Conservation (phyloP, 768 basidiomycete genomes). For the Phylloporus sp. region DNA sequence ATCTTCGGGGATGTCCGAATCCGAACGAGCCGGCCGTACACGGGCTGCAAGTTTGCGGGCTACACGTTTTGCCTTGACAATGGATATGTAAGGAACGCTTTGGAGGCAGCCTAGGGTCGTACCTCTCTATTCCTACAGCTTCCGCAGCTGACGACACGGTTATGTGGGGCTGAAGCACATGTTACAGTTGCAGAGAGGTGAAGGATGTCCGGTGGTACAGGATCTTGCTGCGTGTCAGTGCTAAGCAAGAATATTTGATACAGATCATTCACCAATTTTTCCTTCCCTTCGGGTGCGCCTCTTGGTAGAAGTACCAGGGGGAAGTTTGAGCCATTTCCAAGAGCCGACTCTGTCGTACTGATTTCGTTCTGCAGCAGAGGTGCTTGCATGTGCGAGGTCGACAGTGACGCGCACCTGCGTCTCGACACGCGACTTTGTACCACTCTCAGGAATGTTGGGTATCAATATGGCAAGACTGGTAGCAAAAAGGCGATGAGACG, state of each 20-base stretch:
- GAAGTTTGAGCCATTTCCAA: constrained; percentile 84
- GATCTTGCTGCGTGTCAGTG: constrained; percentile 44
- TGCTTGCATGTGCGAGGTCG: constrained; percentile 65
- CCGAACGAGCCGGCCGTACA: constrained; percentile 70
- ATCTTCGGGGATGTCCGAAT: constrained; percentile 65
- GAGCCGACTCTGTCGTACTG: constrained; percentile 81
- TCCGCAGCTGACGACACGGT: constrained; percentile 74
- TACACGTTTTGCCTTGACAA: constrained; percentile 72
- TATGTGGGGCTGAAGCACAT: constrained; percentile 76
- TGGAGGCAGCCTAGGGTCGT: constrained; percentile 17
- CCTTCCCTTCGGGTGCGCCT: constrained; percentile 78
- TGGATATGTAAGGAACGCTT: constrained; percentile 5
- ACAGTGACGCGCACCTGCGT: constrained; percentile 86
- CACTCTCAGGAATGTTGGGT: constrained; percentile 74
- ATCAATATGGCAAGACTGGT: constrained; percentile 73
- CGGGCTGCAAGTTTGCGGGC: constrained; percentile 85
- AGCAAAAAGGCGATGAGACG: constrained; percentile 15
- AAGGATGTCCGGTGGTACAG: constrained; percentile 62
- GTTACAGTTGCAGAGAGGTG: constrained; percentile 69
- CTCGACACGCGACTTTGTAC: constrained; percentile 91
- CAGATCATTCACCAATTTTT: constrained; percentile 56
- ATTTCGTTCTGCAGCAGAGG: constrained; percentile 51
- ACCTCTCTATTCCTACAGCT: constrained; percentile 88
- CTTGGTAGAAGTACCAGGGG: constrained; percentile 79
- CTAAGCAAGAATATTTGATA: background rate